Percentiles rank a stretch among this genome's conserved stretches.
These are phyloP conservation scores for Murraya koenigii DNA, from an alignment of 345 rosid species.

Conservation along the genomic window DNA sequence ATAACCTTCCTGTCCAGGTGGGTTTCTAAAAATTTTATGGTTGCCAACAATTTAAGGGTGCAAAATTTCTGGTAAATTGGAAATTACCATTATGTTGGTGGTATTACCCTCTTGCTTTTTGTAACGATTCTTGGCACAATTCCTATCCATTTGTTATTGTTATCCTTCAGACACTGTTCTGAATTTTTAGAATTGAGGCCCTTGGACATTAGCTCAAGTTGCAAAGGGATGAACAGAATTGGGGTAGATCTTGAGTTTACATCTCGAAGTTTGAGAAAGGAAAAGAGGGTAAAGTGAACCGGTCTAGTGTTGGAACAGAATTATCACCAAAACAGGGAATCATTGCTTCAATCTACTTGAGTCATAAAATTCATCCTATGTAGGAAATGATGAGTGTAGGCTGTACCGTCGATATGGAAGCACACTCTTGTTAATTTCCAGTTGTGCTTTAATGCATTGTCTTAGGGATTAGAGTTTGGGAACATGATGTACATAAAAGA, in stretches of 20 bases:
- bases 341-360: background rate
- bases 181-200: background rate
- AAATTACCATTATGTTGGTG: background rate
- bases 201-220: background rate
- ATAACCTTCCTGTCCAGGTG: conserved; percentile 83
- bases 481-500: background rate
- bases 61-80: background rate
- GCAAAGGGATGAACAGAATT: background rate
- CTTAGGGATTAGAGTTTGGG: background rate
- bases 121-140: background rate
- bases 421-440: background rate
- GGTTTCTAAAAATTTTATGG: background rate
- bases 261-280: background rate
- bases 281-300: background rate
- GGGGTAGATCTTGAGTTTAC: background rate
- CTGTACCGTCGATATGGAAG: background rate
- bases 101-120: background rate
- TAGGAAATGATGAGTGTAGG: too few species aligned
- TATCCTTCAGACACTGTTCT: background rate
- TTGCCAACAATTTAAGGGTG: conserved; percentile 1
- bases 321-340: background rate
- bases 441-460: background rate
- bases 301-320: background rate
- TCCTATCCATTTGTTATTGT: background rate
- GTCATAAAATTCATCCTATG: background rate